Percentiles rank a stretch among this genome's conserved stretches.
Evolutionary conservation across 306 rosid species (phyloP).

Genomic region (Biancaea sappan): DNA sequence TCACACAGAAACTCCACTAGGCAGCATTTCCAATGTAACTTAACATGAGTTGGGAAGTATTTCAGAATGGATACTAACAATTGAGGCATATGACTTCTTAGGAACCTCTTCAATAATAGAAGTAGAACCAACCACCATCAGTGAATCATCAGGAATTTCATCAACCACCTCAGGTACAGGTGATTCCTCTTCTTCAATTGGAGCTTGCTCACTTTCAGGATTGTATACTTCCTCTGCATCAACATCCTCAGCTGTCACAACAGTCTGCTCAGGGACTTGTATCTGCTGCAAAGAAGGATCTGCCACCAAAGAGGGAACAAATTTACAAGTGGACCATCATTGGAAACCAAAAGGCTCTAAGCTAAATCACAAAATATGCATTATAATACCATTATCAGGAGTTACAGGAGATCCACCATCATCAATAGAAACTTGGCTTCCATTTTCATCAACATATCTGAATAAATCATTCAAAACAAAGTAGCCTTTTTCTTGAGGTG

Average conservation of each 20-base stretch:
- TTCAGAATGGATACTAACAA: slow-evolving; percentile 58
- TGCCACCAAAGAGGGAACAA: slow-evolving; percentile 28
- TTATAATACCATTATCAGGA: slow-evolving; percentile 52
- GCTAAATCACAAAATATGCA: not conserved
- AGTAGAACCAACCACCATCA: slow-evolving; percentile 46
- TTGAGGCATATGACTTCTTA: slow-evolving; percentile 84
- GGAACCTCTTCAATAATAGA: slow-evolving; percentile 63
- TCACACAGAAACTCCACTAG: slow-evolving; percentile 18
- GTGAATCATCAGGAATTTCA: slow-evolving; percentile 62
- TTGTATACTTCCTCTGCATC: slow-evolving; percentile 48
- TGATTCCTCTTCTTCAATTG: slow-evolving; percentile 53
- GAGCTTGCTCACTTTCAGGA: slow-evolving; percentile 48
- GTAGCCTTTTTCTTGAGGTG: slow-evolving; percentile 92
- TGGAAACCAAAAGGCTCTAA: not conserved
- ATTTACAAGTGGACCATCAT: not conserved
- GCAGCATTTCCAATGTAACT: slow-evolving; percentile 1
- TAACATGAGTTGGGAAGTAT: not conserved
- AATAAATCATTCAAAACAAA: slow-evolving; percentile 85
- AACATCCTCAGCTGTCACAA: slow-evolving; percentile 38
- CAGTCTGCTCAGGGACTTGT: slow-evolving; percentile 43
- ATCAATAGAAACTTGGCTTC: slow-evolving; percentile 34
- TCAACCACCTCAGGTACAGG: slow-evolving; percentile 60
- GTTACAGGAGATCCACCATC: slow-evolving; percentile 41
- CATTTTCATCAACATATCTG: slow-evolving; percentile 74
- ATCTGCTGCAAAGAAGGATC: slow-evolving; percentile 45